Evolutionary conservation across 2,329 filamentous ascomycete genomes (phyloP).

Genomic region (Exophiala sp.): DNA sequence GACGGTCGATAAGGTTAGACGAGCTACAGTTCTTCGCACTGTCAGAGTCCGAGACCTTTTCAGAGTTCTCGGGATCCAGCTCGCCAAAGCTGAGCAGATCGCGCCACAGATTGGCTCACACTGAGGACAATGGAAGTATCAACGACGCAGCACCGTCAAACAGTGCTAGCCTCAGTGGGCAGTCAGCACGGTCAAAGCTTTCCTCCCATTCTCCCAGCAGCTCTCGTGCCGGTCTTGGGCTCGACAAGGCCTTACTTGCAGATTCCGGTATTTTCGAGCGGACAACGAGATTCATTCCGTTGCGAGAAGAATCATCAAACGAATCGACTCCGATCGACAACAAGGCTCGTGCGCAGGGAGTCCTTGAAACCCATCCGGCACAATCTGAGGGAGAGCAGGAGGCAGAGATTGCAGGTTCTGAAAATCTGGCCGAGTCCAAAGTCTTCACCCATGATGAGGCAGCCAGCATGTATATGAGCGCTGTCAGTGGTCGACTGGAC

Average conservation of each 20-base stretch:
- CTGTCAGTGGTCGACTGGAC: conserved; percentile 42
- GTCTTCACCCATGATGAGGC: conserved; percentile 49
- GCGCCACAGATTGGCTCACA: conserved; percentile 16
- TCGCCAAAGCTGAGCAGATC: conserved; percentile 23
- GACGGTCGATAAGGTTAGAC: conserved; percentile 18
- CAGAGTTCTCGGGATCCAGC: conserved; percentile 22
- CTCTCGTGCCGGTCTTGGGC: conserved; percentile 15
- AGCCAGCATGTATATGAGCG: conserved; percentile 55
- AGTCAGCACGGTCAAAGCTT: conserved; percentile 14
- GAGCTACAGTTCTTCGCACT: conserved; percentile 23
- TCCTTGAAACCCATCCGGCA: neutral
- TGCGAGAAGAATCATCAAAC: conserved; percentile 3
- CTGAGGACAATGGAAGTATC: conserved; percentile 6
- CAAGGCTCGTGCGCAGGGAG: conserved; percentile 9
- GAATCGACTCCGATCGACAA: conserved; percentile 13
- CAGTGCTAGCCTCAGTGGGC: conserved; percentile 16
- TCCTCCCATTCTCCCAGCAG: conserved; percentile 12
- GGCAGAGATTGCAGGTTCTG: conserved; percentile 5
- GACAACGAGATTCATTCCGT: neutral
- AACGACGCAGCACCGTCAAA: conserved; percentile 10
- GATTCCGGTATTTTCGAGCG: conserved; percentile 14
- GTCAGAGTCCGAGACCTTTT: conserved; percentile 24
- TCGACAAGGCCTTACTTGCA: conserved; percentile 12
- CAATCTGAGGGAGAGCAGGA: neutral
- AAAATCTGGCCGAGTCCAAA: conserved; percentile 45